Evolutionary conservation across 352 stramenopile genomes (phyloP), one percentile per base, ranked within the genome.

Genomic region (Phytopythium litorale): DNA sequence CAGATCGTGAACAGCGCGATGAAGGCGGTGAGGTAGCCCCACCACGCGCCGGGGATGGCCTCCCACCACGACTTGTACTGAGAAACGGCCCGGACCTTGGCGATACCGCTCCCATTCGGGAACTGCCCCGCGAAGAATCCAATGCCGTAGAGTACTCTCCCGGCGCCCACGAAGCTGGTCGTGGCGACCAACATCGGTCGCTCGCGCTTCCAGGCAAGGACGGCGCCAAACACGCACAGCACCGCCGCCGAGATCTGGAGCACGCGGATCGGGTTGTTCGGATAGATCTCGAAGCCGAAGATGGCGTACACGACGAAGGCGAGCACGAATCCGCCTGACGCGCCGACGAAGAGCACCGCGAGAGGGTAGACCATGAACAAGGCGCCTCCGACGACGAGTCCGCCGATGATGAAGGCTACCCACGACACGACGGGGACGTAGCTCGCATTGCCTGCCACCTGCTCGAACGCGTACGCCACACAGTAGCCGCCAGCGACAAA

Each of bases 61-160:
- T 84, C 84, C 25, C 79, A 66, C 71, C 70, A 83, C 46, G 64
- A 51, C 33, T 32, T 9, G 50, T 71, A 56, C 25, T 68, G 67
- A 54, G 79, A 78, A 30, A 66, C 42, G 13, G 54, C 57, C 7
- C 62, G 65, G 30, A 84, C 79, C 51, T 58, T n/a, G 55, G 72
- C 75, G 48, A 88, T 67, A 63, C 86, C 78, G 58, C 56, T 77
- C 9, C 69, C 63, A 37, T 72, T 76, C 42, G 81, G 76, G 54
- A 79, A 90, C 49, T 83, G 64, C 28, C 81, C 76, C 16, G 69
- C 72, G 52, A 88, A 90, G 68, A 85, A 88, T 38, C 81, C 81
- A 6, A 87, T 35, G 11, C 81, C 81, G 76, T 75, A 86, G 1
- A 84, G 71, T 9, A 75, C 37, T 18, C 84, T 58, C 19, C 65